These are phyloP conservation scores for Acacia melanoxylon DNA, from an alignment of 306 rosid genomes.

Conservation along the genomic window DNA sequence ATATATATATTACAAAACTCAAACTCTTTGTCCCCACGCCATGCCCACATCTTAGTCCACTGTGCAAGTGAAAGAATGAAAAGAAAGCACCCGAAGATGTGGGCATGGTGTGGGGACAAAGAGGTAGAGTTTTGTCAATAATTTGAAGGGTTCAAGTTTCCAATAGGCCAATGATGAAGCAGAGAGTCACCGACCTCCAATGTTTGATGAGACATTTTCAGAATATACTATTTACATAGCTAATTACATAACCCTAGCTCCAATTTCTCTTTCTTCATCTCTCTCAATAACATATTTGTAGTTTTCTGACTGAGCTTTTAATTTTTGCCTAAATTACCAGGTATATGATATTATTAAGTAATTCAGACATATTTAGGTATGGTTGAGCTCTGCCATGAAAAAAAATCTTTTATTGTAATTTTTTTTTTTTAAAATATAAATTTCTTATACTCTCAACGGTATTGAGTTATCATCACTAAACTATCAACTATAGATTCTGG, in stretches of 20 bases:
- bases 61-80: not conserved
- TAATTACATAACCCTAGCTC: not conserved
- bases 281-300: not conserved
- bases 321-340: not conserved
- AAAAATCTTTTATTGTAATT: too few relatives aligned
- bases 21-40: too few relatives aligned
- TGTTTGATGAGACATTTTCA: conserved; percentile 53
- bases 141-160: not conserved
- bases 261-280: conserved; percentile 13
- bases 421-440: too few relatives aligned
- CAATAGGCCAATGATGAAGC: conserved; percentile 34
- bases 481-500: too few relatives aligned
- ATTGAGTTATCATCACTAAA: too few relatives aligned
- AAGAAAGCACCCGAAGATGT: conserved; percentile 25
- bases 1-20: too few relatives aligned
- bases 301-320: not conserved
- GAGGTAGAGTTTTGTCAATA: not conserved
- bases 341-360: not conserved
- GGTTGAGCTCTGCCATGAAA: not conserved
- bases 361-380: too few relatives aligned
- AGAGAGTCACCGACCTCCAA: conserved; percentile 41
- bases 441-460: too few relatives aligned
- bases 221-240: conserved; percentile 33
- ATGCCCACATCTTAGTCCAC: not conserved
- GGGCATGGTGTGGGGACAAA: conserved; percentile 48